phyloP scores from a whole-genome alignment of 768 basidiomycete species.

The Macrocybe gigantea region DNA sequence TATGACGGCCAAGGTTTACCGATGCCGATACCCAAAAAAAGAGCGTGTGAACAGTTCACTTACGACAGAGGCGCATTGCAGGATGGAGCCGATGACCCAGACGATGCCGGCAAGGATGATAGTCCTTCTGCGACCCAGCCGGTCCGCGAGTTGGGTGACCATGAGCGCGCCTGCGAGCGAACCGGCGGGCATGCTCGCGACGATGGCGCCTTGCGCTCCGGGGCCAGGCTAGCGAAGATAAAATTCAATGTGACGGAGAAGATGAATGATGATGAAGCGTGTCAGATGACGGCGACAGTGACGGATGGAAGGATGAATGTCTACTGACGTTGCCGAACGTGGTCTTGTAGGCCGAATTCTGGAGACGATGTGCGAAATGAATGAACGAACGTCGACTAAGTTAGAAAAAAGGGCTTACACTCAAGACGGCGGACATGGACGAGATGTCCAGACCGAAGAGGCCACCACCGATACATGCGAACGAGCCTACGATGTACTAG shows the following conservation, averaged over 20 bases:
- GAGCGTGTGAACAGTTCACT: constrained; percentile 8
- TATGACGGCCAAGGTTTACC: constrained; percentile 14
- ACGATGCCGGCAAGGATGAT: constrained; percentile 62
- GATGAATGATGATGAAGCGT: too few species aligned
- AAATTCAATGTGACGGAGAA: neutral
- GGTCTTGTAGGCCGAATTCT: constrained; percentile 34
- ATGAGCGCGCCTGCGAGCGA: constrained; percentile 62
- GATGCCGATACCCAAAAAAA: constrained; percentile 1
- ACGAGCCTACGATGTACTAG: constrained; percentile 73
- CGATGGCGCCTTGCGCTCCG: constrained; percentile 63
- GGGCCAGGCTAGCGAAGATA: constrained; percentile 34
- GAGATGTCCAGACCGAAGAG: constrained; percentile 80
- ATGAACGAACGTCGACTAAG: neutral
- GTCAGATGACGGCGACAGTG: too few species aligned
- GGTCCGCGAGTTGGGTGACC: constrained; percentile 59
- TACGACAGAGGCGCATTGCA: constrained; percentile 60
- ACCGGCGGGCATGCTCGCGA: constrained; percentile 76
- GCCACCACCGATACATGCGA: constrained; percentile 78
- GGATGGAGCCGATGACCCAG: constrained; percentile 66
- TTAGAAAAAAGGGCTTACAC: constrained; percentile 22
- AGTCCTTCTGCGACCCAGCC: constrained; percentile 58
- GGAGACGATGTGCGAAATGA: neutral
- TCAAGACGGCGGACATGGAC: constrained; percentile 76
- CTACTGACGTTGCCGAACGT: constrained; percentile 29
- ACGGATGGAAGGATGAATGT: too few species aligned